phyloP scores from a whole-genome alignment of 2,329 filamentous ascomycete genomes.

The Xylariaceae sp. region DNA sequence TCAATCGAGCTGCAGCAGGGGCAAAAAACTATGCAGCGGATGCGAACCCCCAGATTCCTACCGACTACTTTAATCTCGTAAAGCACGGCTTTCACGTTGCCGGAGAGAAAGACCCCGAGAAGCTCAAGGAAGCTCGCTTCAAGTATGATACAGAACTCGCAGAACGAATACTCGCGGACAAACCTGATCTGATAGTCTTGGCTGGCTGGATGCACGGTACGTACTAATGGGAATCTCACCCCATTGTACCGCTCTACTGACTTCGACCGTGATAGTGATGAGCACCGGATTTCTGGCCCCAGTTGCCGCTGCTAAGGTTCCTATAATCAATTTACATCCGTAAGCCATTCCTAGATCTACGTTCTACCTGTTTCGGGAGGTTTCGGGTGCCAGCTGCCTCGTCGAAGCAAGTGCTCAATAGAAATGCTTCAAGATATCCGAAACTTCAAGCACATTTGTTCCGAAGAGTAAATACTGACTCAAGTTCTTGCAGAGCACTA shows the following conservation, averaged over 20 bases:
- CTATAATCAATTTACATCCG: conserved; percentile 81
- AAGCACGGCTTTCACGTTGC: conserved; percentile 60
- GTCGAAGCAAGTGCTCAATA: no score
- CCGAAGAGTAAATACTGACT: background rate
- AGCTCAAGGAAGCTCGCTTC: conserved; percentile 55
- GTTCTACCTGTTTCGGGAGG: background rate
- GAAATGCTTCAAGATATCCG: background rate
- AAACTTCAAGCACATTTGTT: conserved; percentile 57
- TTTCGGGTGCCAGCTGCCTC: no score
- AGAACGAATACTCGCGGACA: conserved; percentile 57
- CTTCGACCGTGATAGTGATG: conserved; percentile 7
- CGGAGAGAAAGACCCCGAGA: conserved; percentile 55
- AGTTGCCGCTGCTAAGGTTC: conserved; percentile 56
- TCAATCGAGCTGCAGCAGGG: conserved; percentile 46
- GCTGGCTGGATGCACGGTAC: conserved; percentile 78
- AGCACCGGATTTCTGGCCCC: conserved; percentile 61
- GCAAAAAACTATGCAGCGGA: conserved; percentile 40
- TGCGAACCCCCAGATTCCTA: conserved; percentile 57
- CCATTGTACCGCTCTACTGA: conserved; percentile 2
- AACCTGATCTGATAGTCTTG: conserved; percentile 73
- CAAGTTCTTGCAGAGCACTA: conserved; percentile 1
- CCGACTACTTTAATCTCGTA: conserved; percentile 77
- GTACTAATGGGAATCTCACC: conserved; percentile 1
- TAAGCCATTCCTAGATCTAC: conserved; percentile 8
- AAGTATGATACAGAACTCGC: conserved; percentile 75